A percentile compares a stretch with the other conserved stretches of the same genome.
Evolutionary conservation across 2,329 filamentous ascomycete species (phyloP).

Genomic region (Botrytis paeoniae): DNA sequence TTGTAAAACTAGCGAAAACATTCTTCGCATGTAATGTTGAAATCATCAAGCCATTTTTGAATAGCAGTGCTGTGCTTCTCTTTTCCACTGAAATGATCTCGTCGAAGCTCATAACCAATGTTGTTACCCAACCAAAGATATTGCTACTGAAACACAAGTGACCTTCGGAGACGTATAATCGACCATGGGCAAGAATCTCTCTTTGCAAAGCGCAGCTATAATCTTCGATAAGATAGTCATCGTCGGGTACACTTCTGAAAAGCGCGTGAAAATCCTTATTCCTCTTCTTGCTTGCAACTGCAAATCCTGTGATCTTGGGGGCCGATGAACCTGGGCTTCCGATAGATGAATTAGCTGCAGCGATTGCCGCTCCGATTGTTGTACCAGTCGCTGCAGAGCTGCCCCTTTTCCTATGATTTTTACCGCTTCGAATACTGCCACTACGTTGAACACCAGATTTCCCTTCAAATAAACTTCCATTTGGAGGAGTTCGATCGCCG

Average conservation of each 20-base stretch:
- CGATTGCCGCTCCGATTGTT: constrained; percentile 68
- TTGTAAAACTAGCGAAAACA: constrained; percentile 92
- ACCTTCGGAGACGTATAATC: constrained; percentile 93
- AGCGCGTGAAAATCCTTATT: constrained; percentile 92
- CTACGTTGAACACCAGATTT: constrained; percentile 52
- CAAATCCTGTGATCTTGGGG: constrained; percentile 87
- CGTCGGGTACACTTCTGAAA: constrained; percentile 95
- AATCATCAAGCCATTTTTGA: constrained; percentile 96
- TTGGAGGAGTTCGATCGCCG: constrained; percentile 64
- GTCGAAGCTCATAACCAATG: constrained; percentile 95
- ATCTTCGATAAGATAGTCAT: constrained; percentile 97
- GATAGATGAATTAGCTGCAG: constrained; percentile 67
- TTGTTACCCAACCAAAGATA: constrained; percentile 97
- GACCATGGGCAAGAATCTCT: constrained; percentile 90
- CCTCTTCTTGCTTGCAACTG: constrained; percentile 91
- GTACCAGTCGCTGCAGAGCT: constrained; percentile 66
- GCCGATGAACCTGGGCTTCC: constrained; percentile 58
- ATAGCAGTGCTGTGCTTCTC: constrained; percentile 89
- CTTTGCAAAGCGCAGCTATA: constrained; percentile 95
- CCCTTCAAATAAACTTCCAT: constrained; percentile 62
- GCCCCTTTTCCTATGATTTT: constrained; percentile 63
- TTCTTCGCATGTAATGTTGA: constrained; percentile 94
- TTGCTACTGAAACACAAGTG: constrained; percentile 99
- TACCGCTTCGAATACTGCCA: constrained; percentile 64
- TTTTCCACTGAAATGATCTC: constrained; percentile 97